A percentile compares a stretch with the other conserved stretches of the same genome.
Conservation (phyloP, 352 stramenopile genomes). For the Pythium insidiosum region DNA sequence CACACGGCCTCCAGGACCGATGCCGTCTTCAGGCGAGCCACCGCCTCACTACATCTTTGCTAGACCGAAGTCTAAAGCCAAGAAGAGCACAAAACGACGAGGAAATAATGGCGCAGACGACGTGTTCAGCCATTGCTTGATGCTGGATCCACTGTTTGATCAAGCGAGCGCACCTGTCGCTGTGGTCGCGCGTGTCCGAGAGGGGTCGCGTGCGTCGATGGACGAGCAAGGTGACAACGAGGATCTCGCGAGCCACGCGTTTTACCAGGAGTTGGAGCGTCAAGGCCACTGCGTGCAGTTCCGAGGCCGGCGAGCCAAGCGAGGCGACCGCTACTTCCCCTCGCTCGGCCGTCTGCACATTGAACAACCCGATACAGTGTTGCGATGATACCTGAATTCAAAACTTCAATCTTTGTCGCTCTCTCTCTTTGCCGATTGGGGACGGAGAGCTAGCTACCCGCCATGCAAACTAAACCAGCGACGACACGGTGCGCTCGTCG, state of each 20-base stretch:
- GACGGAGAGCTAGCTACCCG: no score
- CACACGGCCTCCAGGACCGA: conserved; percentile 4
- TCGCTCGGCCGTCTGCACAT: conserved; percentile 31
- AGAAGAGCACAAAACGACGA: conserved; percentile 12
- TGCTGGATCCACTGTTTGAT: conserved; percentile 71
- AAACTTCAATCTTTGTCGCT: no score
- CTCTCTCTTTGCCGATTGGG: no score
- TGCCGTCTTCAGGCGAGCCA: background rate
- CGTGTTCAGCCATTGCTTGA: conserved; percentile 17
- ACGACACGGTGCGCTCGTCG: conserved; percentile 7
- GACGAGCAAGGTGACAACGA: no score
- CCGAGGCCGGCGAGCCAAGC: conserved; percentile 20
- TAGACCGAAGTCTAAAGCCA: conserved; percentile 24
- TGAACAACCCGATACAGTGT: conserved; percentile 5
- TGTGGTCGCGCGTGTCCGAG: no score
- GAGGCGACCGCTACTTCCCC: conserved; percentile 35
- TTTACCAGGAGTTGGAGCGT: conserved; percentile 32
- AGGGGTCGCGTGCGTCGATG: no score
- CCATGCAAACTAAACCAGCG: conserved; percentile 15
- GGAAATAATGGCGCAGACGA: background rate
- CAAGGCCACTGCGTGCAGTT: conserved; percentile 45
- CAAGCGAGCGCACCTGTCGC: no score
- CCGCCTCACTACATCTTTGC: conserved; percentile 36
- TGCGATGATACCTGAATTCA: no score
- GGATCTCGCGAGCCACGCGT: conserved; percentile 22